These are phyloP conservation scores for Rauvolfia tetraphylla DNA, from an alignment of 257 asterid genomes.

Conservation along the genomic window DNA sequence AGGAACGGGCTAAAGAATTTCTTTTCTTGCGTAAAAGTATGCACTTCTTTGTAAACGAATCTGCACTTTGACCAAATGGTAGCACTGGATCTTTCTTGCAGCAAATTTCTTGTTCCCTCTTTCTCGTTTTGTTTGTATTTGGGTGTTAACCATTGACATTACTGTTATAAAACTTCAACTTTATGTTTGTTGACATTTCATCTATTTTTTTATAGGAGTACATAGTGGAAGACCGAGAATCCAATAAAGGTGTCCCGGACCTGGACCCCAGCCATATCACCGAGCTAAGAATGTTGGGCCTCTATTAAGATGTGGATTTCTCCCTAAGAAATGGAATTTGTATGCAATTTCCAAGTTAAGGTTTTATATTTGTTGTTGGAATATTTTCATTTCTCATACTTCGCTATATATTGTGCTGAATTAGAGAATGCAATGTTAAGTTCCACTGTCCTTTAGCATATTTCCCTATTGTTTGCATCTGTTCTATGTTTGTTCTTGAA, in stretches of 20 bases:
- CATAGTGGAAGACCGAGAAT: slow-evolving; percentile 86
- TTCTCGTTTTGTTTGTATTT: background rate
- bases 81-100: background rate
- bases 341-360: background rate
- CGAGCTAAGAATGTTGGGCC: slow-evolving; percentile 89
- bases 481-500: background rate
- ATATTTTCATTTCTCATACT: no score
- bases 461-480: background rate
- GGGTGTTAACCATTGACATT: background rate
- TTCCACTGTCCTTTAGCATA: background rate
- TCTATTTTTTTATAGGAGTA: slow-evolving; percentile 58
- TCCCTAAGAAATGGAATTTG: background rate
- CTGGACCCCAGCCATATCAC: slow-evolving; percentile 82
- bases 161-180: background rate
- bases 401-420: background rate
- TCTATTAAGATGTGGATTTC: slow-evolving; percentile 42
- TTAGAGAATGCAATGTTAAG: background rate
- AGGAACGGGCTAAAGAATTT: background rate
- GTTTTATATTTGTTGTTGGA: background rate
- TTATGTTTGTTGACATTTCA: background rate
- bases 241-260: slow-evolving; percentile 54
- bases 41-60: background rate
- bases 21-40: background rate
- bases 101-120: background rate
- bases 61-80: background rate